Base-by-base conservation (phyloP, 2,329 filamentous ascomycete genomes). In the Penicillium sp. region DNA sequence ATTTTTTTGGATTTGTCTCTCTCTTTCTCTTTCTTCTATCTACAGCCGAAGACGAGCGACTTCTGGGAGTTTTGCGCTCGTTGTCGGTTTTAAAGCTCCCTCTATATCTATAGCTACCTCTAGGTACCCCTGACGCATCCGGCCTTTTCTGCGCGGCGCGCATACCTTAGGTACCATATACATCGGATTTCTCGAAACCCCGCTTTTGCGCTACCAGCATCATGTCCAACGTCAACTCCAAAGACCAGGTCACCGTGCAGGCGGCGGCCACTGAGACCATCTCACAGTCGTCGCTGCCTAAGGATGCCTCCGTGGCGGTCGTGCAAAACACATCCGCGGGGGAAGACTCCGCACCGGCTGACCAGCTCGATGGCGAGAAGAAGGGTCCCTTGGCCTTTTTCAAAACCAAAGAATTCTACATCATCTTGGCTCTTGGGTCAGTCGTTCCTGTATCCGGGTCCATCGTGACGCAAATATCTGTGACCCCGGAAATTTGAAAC, bases 391-490 rank as follows among this genome's bases (percentile, higher is more conserved):
- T 86, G 60, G 77, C 87, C 36, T 97, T 94, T 75, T 79, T 97
- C 57, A 82, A 80, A 62, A 96, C 92, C 9, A 81, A 81, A 66
- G 90, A 97, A 69, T 97, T 99, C 70, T 97, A 91, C 84, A 77
- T 90, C 61, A 85, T 96, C 36, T 78, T 97, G 63, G 54, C 84
- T 42, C 76, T 97, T 54, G 91, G 91, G 78, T 85, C 72, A 62
- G 76, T 75, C 42, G 32, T 39, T 51, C 10, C 36, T 40, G 36
- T 21, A 26, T 40, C 17, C n/a, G 12, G 15, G 21, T 21, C 36
- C 23, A 15, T 20, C n/a, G 15, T n/a, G 34, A 12, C 34, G 10
- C 18, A 4, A 37, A 23, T 37, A 9, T 20, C 21, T 37, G 34
- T 20, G 18, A 37, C 34, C n/a, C 10, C 30, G n/a, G n/a, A n/a